Percentiles rank a stretch among this genome's conserved stretches.
Conservation (phyloP, 768 basidiomycete genomes). For the Mycena kentingensis region DNA sequence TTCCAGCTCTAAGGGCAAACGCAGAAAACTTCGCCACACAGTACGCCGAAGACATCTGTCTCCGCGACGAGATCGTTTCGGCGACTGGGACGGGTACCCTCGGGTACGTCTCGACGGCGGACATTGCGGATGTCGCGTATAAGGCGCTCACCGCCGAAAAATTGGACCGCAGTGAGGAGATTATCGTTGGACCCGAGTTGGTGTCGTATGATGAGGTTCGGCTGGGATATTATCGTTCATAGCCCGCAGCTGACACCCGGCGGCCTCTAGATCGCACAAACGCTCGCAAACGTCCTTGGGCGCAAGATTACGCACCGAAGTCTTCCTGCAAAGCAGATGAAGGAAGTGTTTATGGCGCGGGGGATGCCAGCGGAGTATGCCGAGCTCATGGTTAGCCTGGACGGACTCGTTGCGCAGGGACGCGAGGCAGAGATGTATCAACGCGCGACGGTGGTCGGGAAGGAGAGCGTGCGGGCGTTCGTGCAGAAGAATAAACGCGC, state of each 20-base stretch:
- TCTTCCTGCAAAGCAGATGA: slow-evolving; percentile 25
- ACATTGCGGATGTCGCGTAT: slow-evolving; percentile 36
- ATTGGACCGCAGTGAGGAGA: slow-evolving; percentile 29
- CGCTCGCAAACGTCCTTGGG: slow-evolving; percentile 30
- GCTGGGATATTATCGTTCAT: background rate
- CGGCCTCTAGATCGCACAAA: slow-evolving; percentile 29
- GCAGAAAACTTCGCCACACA: slow-evolving; percentile 32
- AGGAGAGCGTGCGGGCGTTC: slow-evolving; percentile 25
- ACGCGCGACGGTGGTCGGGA: slow-evolving; percentile 27
- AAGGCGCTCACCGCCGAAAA: slow-evolving; percentile 28
- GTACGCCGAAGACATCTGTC: slow-evolving; percentile 25
- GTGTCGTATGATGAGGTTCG: slow-evolving; percentile 34
- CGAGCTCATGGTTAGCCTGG: slow-evolving; percentile 17
- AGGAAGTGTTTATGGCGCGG: slow-evolving; percentile 14
- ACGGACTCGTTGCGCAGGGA: slow-evolving; percentile 24
- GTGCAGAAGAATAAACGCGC: slow-evolving; percentile 22
- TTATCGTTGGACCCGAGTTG: slow-evolving; percentile 37
- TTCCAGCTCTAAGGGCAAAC: background rate
- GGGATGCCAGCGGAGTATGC: slow-evolving; percentile 25
- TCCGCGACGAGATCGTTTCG: slow-evolving; percentile 28
- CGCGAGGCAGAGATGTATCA: slow-evolving; percentile 26
- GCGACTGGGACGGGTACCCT: slow-evolving; percentile 29
- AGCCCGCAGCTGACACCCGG: background rate
- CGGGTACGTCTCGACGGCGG: slow-evolving; percentile 33
- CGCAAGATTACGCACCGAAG: slow-evolving; percentile 31